These are phyloP conservation scores for Lanmaoa pseudosensibilis DNA, from an alignment of 768 basidiomycete genomes.

Conservation along the genomic window DNA sequence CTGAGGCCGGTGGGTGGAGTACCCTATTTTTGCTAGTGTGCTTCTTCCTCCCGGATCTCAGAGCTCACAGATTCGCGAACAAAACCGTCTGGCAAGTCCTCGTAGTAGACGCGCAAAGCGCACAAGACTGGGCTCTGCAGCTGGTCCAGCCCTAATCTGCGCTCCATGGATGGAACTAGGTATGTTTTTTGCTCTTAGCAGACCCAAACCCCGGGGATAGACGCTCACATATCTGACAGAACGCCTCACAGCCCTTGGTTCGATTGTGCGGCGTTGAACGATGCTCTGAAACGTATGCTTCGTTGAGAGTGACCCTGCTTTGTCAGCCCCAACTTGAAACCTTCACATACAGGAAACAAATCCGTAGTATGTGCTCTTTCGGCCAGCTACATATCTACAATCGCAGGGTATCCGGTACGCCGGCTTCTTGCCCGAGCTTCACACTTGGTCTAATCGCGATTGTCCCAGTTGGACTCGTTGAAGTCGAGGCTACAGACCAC, in stretches of 20 bases:
- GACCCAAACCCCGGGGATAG: no score
- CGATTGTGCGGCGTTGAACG: constrained; percentile 60
- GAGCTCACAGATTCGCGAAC: constrained; percentile 10
- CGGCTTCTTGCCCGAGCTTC: neutral
- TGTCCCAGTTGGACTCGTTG: constrained; percentile 81
- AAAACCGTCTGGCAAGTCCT: constrained; percentile 17
- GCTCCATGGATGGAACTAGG: constrained; percentile 83
- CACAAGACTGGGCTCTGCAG: constrained; percentile 72
- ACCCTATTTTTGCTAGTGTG: constrained; percentile 22
- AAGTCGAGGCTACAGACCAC: constrained; percentile 91
- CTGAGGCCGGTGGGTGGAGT: constrained; percentile 18
- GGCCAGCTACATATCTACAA: constrained; percentile 89
- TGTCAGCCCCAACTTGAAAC: constrained; percentile 5
- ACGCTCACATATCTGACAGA: constrained; percentile 26
- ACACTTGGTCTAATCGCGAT: neutral
- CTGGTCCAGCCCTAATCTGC: constrained; percentile 51
- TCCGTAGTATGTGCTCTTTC: constrained; percentile 88
- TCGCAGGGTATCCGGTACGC: constrained; percentile 83
- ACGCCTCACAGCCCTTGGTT: constrained; percentile 64
- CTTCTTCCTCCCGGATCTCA: constrained; percentile 21
- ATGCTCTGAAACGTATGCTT: constrained; percentile 63
- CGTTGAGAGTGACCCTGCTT: neutral
- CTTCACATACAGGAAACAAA: constrained; percentile 65
- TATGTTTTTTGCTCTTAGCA: constrained; percentile 26
- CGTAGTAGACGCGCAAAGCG: constrained; percentile 51